These are phyloP conservation scores for Basipetospora chlamydospora DNA, from an alignment of 2,329 filamentous ascomycete species.

Conservation along the genomic window DNA sequence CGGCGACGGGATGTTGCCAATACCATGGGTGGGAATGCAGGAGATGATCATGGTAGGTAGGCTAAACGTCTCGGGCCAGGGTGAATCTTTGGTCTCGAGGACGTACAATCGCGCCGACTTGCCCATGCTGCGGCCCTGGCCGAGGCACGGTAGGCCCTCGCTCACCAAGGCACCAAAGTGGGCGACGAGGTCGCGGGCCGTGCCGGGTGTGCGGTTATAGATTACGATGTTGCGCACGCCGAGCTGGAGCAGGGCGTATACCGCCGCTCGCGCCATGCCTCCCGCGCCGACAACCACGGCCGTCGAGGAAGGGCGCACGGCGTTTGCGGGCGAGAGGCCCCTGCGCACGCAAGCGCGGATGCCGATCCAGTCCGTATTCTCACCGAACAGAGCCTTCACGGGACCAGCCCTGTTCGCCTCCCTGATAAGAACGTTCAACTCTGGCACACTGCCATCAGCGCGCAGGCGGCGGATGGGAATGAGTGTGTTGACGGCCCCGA, in stretches of 20 bases:
- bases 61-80: slow-evolving; percentile 50
- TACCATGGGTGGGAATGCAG: slow-evolving; percentile 58
- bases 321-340: slow-evolving; percentile 58
- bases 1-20: slow-evolving; percentile 48
- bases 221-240: slow-evolving; percentile 65
- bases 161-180: slow-evolving; percentile 51
- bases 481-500: slow-evolving; percentile 63
- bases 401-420: slow-evolving; percentile 46
- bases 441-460: slow-evolving; percentile 41
- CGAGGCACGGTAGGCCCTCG: slow-evolving; percentile 26
- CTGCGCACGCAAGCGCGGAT: slow-evolving; percentile 59
- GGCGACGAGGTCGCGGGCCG: slow-evolving; percentile 49
- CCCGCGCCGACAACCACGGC: slow-evolving; percentile 51
- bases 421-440: slow-evolving; percentile 14
- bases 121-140: slow-evolving; percentile 17
- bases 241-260: slow-evolving; percentile 65
- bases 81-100: slow-evolving; percentile 38
- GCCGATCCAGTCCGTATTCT: slow-evolving; percentile 74
- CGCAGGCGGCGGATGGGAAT: slow-evolving; percentile 52
- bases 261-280: slow-evolving; percentile 64
- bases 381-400: slow-evolving; percentile 56
- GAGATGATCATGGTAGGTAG: slow-evolving; percentile 62
- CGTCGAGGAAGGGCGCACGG: slow-evolving; percentile 38
- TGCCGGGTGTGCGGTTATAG: slow-evolving; percentile 54
- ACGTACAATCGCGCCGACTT: slow-evolving; percentile 35